Conservation (phyloP, 495 filamentous ascomycete species). For the Lophiostoma macrostomum region DNA sequence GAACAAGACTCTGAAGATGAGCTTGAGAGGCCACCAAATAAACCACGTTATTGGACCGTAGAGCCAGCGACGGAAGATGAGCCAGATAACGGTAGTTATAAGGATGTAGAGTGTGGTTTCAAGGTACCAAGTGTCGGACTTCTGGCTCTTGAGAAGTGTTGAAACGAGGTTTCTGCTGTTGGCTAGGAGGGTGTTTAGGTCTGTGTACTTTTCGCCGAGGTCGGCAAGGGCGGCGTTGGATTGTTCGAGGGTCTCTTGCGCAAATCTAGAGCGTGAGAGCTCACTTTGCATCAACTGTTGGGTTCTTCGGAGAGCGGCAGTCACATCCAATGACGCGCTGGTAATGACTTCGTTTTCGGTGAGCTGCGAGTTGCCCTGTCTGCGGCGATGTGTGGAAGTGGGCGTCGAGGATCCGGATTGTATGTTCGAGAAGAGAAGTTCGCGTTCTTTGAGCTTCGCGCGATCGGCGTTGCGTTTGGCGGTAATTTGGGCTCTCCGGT, state of each 20-base stretch:
- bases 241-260: conserved; percentile 77
- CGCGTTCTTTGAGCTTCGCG: conserved; percentile 71
- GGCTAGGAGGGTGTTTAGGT: conserved; percentile 70
- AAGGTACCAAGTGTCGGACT: conserved; percentile 96
- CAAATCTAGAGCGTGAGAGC: conserved; percentile 79
- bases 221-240: conserved; percentile 76
- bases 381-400: conserved; percentile 20
- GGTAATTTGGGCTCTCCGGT: conserved; percentile 78
- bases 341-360: conserved; percentile 67
- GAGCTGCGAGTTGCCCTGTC: conserved; percentile 36
- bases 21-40: conserved; percentile 71
- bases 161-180: conserved; percentile 71
- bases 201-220: conserved; percentile 73
- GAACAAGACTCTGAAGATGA: conserved; percentile 34
- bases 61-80: conserved; percentile 76
- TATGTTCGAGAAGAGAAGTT: conserved; percentile 65
- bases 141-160: conserved; percentile 78
- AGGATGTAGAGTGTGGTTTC: conserved; percentile 82
- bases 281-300: conserved; percentile 80
- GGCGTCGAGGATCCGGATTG: conserved; percentile 41
- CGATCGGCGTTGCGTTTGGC: conserved; percentile 73
- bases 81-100: conserved; percentile 71
- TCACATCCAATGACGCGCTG: conserved; percentile 77
- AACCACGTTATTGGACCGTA: conserved; percentile 92
- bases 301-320: conserved; percentile 74